Evolutionary conservation across 352 stramenopile species (phyloP).

Genomic region (Globisporangium polare): DNA sequence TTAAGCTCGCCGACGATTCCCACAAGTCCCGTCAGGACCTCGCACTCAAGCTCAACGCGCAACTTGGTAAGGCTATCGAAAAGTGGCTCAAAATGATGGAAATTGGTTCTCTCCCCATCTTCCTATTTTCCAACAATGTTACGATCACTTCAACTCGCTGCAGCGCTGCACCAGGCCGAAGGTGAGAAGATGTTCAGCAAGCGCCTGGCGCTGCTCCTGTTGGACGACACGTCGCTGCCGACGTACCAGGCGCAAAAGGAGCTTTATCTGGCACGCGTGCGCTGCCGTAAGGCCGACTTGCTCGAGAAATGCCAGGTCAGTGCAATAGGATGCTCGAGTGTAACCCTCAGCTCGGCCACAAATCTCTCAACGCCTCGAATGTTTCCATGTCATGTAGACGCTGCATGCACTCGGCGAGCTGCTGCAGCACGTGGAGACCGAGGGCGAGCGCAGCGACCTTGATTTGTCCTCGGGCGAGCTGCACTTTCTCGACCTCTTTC

Average conservation of each 20-base stretch:
- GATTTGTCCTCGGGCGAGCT: constrained; percentile 54
- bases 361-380: not conserved
- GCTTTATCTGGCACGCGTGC: constrained; percentile 47
- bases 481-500: constrained; percentile 63
- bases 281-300: constrained; percentile 51
- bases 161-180: constrained; percentile 58
- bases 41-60: constrained; percentile 46
- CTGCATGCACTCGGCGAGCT: constrained; percentile 44
- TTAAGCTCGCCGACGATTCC: constrained; percentile 45
- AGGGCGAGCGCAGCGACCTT: constrained; percentile 32
- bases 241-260: constrained; percentile 57
- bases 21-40: constrained; percentile 30
- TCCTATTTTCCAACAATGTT: not conserved
- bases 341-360: not conserved
- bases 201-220: constrained; percentile 43
- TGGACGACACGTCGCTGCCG: constrained; percentile 47
- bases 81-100: not conserved
- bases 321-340: not conserved
- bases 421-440: constrained; percentile 43
- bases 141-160: not conserved
- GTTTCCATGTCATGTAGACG: constrained; percentile 22
- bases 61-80: constrained; percentile 25
- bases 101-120: constrained; percentile 1
- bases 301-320: constrained; percentile 52
- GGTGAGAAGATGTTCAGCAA: constrained; percentile 63